Conservation (phyloP, 2,329 filamentous ascomycete genomes). For the Colletotrichum gloeosporioides region DNA sequence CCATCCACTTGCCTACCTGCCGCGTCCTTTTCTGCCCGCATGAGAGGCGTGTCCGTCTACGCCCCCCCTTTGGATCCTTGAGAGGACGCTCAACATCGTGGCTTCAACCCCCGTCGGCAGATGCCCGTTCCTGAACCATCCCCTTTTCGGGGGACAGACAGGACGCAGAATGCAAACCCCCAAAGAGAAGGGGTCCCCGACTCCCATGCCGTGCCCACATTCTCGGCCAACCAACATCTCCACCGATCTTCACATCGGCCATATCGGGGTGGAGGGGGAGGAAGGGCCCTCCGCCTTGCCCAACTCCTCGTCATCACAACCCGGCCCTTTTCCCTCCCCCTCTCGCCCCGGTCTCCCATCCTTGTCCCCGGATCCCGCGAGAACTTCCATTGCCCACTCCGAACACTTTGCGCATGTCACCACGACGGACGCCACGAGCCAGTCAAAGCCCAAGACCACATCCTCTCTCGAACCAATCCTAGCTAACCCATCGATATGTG, state of each 20-base stretch:
- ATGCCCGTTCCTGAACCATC: slow-evolving; percentile 9
- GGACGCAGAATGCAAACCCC: not conserved
- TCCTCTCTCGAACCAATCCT: not conserved
- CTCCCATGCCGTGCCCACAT: not conserved
- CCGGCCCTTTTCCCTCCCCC: not conserved
- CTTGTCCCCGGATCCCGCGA: not conserved
- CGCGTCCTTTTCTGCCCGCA: not conserved
- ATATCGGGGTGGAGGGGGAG: not conserved
- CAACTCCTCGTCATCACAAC: not conserved
- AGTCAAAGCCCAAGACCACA: not conserved
- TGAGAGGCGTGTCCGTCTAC: not conserved
- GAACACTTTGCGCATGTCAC: not conserved
- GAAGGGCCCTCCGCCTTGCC: not conserved
- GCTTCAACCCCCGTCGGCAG: slow-evolving; percentile 6
- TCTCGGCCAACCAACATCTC: slow-evolving; percentile 3
- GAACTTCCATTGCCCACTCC: not conserved
- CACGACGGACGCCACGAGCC: not conserved
- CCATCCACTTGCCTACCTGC: not conserved
- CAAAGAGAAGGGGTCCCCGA: not conserved
- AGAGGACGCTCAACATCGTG: not conserved
- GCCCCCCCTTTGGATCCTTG: not conserved
- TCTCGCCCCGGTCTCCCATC: not conserved
- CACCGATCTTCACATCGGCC: slow-evolving; percentile 11
- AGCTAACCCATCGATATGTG: not conserved
- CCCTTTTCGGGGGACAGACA: not conserved